A percentile compares a stretch with the other conserved stretches of the same genome.
These are phyloP conservation scores for Chalaropsis ovoidea DNA, from an alignment of 2,329 filamentous ascomycete genomes.

Conservation along the genomic window DNA sequence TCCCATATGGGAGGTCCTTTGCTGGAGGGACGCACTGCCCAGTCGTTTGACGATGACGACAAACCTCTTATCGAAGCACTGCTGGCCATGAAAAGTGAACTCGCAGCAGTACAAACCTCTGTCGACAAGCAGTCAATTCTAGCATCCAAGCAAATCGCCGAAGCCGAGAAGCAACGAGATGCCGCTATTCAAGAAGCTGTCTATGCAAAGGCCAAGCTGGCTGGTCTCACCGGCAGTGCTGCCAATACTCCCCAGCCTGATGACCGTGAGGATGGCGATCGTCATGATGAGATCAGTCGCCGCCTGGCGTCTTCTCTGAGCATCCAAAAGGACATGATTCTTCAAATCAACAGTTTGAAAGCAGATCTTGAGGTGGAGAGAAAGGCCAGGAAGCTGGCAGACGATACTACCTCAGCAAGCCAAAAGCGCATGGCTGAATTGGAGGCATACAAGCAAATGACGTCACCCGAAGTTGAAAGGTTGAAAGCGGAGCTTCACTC, in stretches of 20 bases:
- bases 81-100: conserved; percentile 78
- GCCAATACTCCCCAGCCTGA: conserved; percentile 51
- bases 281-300: conserved; percentile 62
- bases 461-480: conserved; percentile 72
- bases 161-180: conserved; percentile 89
- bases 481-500: conserved; percentile 78
- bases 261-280: conserved; percentile 50
- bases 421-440: conserved; percentile 76
- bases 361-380: conserved; percentile 71
- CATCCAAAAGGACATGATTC: conserved; percentile 68
- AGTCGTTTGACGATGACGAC: conserved; percentile 84
- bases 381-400: conserved; percentile 69
- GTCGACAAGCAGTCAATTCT: conserved; percentile 80
- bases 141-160: conserved; percentile 81
- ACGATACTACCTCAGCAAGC: conserved; percentile 74
- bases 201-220: conserved; percentile 86
- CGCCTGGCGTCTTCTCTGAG: conserved; percentile 75
- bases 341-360: conserved; percentile 58
- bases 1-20: conserved; percentile 54
- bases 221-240: conserved; percentile 58
- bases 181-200: conserved; percentile 89
- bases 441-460: conserved; percentile 73
- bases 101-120: conserved; percentile 78
- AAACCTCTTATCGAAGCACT: conserved; percentile 85
- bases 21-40: conserved; percentile 64